A percentile compares a stretch with the other conserved stretches of the same genome.
Conservation (phyloP, 495 filamentous ascomycete genomes). For the Xylona heveae region DNA sequence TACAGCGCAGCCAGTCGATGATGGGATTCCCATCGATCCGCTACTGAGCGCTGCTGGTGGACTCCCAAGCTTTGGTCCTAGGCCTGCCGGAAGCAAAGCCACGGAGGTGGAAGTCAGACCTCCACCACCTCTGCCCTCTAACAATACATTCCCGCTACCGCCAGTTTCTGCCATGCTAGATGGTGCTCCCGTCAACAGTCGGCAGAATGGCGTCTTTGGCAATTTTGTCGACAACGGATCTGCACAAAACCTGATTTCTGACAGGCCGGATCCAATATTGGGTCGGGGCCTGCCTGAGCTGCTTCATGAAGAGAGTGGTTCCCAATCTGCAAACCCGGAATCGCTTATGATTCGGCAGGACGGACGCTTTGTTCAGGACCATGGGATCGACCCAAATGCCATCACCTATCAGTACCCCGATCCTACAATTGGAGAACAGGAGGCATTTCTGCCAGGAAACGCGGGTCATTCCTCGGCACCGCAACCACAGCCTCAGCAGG, state of each 20-base stretch:
- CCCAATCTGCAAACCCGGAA: conserved; percentile 2
- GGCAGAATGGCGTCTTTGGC: background rate
- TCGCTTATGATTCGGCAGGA: conserved; percentile 4
- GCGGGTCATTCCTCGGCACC: conserved; percentile 7
- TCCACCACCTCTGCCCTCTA: background rate
- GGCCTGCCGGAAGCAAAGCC: no score
- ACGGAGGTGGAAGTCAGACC: no score
- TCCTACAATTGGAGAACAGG: conserved; percentile 6
- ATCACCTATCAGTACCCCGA: conserved; percentile 11
- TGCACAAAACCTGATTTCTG: no score
- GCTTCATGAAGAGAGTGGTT: no score
- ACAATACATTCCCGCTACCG: background rate
- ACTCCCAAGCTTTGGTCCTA: no score
- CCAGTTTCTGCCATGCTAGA: conserved; percentile 6
- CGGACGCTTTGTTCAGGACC: no score
- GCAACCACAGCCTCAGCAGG: conserved; percentile 8
- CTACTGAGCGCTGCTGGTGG: no score
- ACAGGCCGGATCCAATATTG: no score
- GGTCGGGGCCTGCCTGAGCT: no score
- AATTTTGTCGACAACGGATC: conserved; percentile 5
- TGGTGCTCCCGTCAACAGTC: background rate
- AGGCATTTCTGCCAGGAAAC: conserved; percentile 2
- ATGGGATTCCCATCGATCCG: background rate
- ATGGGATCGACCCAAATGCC: conserved; percentile 4
- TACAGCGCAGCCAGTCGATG: no score